Conservation (phyloP, 129 eudicot genomes). For the Tanacetum coccineum region DNA sequence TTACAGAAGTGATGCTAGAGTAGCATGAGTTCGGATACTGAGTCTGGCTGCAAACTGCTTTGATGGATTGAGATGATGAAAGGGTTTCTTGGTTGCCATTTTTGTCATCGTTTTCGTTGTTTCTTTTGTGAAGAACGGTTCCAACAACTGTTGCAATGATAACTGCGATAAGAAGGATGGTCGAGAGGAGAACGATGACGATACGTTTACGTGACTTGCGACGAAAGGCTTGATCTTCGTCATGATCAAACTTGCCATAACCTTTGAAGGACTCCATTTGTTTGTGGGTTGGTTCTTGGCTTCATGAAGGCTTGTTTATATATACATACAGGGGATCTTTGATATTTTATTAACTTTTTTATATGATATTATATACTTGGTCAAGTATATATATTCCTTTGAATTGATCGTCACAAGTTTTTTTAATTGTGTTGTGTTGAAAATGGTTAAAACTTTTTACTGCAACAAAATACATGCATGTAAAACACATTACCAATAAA, state of each 20-base stretch:
- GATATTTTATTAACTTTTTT: not conserved
- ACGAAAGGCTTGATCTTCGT: constrained; percentile 47
- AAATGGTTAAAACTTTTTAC: not conserved
- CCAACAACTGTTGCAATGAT: constrained; percentile 54
- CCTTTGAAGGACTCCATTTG: constrained; percentile 57
- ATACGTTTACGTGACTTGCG: constrained; percentile 54
- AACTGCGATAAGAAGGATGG: constrained; percentile 38
- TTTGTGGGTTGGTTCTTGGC: not conserved
- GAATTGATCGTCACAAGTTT: not conserved
- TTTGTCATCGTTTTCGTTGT: not conserved
- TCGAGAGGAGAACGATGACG: constrained; percentile 37
- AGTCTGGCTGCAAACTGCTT: constrained; percentile 52
- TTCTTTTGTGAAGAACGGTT: constrained; percentile 30
- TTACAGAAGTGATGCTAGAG: constrained; percentile 35
- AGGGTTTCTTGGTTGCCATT: not conserved
- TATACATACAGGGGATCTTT: not conserved
- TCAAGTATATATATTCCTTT: too few species aligned
- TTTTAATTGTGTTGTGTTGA: too few species aligned
- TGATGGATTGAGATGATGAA: constrained; percentile 42
- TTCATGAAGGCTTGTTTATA: not conserved
- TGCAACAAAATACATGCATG: too few species aligned
- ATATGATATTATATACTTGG: too few species aligned
- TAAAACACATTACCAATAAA: too few species aligned
- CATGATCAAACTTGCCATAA: constrained; percentile 59
- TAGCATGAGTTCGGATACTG: constrained; percentile 48